Conservation (phyloP, 2,329 filamentous ascomycete species). For the Eurotiales sp. region DNA sequence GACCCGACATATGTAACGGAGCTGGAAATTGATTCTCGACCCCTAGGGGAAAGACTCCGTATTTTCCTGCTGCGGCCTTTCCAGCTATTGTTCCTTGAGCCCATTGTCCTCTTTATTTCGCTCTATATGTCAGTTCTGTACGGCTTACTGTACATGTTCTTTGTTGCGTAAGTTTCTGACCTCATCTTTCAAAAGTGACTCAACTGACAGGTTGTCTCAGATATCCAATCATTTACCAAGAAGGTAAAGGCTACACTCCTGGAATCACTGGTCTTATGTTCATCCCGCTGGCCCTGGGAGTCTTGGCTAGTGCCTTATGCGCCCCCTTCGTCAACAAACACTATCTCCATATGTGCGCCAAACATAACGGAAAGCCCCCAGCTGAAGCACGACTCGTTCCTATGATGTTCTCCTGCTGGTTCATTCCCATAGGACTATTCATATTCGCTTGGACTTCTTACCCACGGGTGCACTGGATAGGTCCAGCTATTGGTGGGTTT, state of each 20-base stretch:
- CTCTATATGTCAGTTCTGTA: constrained; percentile 78
- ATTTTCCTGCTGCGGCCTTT: constrained; percentile 79
- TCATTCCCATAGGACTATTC: constrained; percentile 64
- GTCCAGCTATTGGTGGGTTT: constrained; percentile 67
- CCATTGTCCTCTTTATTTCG: constrained; percentile 79
- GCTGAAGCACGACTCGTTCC: constrained; percentile 75
- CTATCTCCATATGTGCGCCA: constrained; percentile 62
- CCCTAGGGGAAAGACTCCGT: constrained; percentile 63
- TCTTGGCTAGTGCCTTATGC: constrained; percentile 63
- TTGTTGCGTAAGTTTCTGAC: constrained; percentile 51
- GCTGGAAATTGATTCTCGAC: constrained; percentile 70
- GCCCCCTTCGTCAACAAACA: constrained; percentile 75
- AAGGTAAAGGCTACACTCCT: constrained; percentile 73
- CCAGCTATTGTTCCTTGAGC: constrained; percentile 77
- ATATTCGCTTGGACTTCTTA: constrained; percentile 70
- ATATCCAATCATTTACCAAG: constrained; percentile 64
- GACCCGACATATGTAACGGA: constrained; percentile 70
- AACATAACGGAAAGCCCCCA: constrained; percentile 68
- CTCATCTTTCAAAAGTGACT: background rate
- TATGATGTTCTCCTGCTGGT: constrained; percentile 76
- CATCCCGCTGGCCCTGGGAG: constrained; percentile 75
- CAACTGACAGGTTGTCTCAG: constrained; percentile 21
- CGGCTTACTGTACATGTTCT: constrained; percentile 52
- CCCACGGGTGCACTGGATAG: constrained; percentile 62
- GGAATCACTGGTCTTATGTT: constrained; percentile 80